A percentile compares a stretch with the other conserved stretches of the same genome.
Conservation (phyloP, 2,329 filamentous ascomycete genomes). For the Aspergillus sp. region DNA sequence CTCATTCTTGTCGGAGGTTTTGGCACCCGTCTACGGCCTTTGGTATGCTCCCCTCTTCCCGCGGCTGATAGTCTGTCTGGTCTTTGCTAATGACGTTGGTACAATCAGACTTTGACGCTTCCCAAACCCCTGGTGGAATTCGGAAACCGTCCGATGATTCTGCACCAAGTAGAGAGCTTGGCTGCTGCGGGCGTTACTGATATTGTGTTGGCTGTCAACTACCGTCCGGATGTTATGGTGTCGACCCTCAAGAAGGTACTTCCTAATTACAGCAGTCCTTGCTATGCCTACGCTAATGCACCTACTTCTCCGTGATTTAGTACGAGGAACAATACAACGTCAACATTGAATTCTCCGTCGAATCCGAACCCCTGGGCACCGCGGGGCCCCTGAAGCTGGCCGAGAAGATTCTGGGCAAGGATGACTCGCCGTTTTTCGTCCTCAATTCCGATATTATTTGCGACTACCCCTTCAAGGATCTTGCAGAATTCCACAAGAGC, state of each 20-base stretch:
- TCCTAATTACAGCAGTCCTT: constrained; percentile 6
- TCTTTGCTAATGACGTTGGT: neutral
- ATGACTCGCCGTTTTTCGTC: constrained; percentile 92
- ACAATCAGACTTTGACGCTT: constrained; percentile 75
- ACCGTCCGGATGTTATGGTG: constrained; percentile 96
- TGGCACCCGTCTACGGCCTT: constrained; percentile 91
- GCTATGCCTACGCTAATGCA: neutral
- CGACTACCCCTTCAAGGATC: constrained; percentile 88
- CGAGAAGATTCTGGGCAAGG: constrained; percentile 84
- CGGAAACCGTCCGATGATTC: constrained; percentile 97
- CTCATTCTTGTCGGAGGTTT: constrained; percentile 99
- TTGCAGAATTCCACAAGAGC: constrained; percentile 82
- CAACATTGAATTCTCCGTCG: constrained; percentile 94
- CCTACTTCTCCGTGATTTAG: constrained; percentile 33
- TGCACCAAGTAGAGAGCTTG: constrained; percentile 93
- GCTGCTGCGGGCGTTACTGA: constrained; percentile 91
- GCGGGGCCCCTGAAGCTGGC: constrained; percentile 93
- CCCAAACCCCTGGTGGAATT: constrained; percentile 98
- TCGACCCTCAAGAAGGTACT: constrained; percentile 78
- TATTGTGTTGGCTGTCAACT: constrained; percentile 97
- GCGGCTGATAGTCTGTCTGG: constrained; percentile 9
- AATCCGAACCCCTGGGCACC: constrained; percentile 89
- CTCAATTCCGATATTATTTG: constrained; percentile 98
- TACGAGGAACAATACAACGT: constrained; percentile 90
- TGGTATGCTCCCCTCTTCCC: constrained; percentile 50